These are phyloP conservation scores for Xylariaceae sp. DNA, from an alignment of 2,329 filamentous ascomycete genomes.

Conservation along the genomic window DNA sequence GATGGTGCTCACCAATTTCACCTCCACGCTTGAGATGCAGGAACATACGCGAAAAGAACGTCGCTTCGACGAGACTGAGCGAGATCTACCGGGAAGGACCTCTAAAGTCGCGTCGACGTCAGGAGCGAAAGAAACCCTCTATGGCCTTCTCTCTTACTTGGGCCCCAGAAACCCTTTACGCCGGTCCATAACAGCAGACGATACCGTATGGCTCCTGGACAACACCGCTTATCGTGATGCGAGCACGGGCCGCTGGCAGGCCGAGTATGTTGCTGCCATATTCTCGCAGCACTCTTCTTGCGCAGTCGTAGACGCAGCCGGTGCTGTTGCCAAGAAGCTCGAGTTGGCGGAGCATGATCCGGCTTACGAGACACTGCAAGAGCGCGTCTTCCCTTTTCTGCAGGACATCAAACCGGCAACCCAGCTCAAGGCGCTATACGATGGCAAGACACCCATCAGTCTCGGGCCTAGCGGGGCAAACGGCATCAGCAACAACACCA, in stretches of 20 bases:
- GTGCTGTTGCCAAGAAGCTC: conserved; percentile 63
- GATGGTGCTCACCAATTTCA: conserved; percentile 20
- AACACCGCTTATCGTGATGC: conserved; percentile 70
- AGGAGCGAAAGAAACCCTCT: conserved; percentile 24
- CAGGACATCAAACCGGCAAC: conserved; percentile 69
- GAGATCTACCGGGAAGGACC: conserved; percentile 34
- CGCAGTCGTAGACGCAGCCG: conserved; percentile 62
- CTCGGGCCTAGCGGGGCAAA: conserved; percentile 67
- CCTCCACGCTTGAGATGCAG: conserved; percentile 40
- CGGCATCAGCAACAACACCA: conserved; percentile 63
- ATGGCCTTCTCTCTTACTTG: conserved; percentile 44
- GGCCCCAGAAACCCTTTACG: conserved; percentile 52
- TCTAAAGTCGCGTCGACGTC: conserved; percentile 21
- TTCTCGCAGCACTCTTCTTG: conserved; percentile 68
- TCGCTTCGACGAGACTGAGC: conserved; percentile 47
- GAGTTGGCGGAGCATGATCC: conserved; percentile 58
- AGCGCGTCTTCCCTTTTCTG: conserved; percentile 70
- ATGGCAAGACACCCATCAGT: conserved; percentile 38
- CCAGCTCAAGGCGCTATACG: conserved; percentile 59
- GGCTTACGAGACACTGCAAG: conserved; percentile 54
- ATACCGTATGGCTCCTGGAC: conserved; percentile 85
- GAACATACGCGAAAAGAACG: conserved; percentile 42
- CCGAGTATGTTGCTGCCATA: conserved; percentile 77
- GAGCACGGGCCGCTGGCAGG: conserved; percentile 57
- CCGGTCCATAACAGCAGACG: conserved; percentile 53